Evolutionary conservation across 805 yeast species (phyloP).

Genomic region (Torulaspora quercuum): DNA sequence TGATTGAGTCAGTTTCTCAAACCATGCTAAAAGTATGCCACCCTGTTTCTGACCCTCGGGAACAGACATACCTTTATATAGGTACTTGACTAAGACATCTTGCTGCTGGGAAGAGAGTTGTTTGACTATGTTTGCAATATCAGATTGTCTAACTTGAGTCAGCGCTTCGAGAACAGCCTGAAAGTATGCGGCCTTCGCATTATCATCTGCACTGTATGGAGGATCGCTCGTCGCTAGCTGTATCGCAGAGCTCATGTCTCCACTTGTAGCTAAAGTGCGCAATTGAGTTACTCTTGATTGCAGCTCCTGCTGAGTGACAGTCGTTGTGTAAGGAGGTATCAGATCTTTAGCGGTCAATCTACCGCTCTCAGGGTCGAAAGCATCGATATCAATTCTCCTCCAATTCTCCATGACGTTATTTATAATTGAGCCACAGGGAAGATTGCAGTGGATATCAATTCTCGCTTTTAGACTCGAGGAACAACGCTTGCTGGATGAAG

Average conservation of each 20-base stretch:
- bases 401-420: constrained; percentile 66
- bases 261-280: constrained; percentile 63
- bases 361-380: constrained; percentile 74
- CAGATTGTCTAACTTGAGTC: constrained; percentile 61
- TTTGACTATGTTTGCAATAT: constrained; percentile 59
- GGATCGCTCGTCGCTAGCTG: constrained; percentile 62
- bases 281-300: constrained; percentile 53
- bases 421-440: too few relatives aligned
- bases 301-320: constrained; percentile 52
- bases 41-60: constrained; percentile 81
- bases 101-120: constrained; percentile 61
- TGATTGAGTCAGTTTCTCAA: constrained; percentile 78
- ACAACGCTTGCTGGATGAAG: background rate
- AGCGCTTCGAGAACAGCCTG: constrained; percentile 66
- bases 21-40: constrained; percentile 84
- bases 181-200: constrained; percentile 44
- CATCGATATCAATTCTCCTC: constrained; percentile 95
- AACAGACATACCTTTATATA: constrained; percentile 80
- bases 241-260: constrained; percentile 68
- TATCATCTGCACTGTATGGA: constrained; percentile 74
- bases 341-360: constrained; percentile 63
- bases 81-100: constrained; percentile 74
- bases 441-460: too few relatives aligned
- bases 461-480: too few relatives aligned
- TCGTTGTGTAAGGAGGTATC: constrained; percentile 50